Conservation (phyloP, 768 basidiomycete species). For the Rhodocollybia butyracea region DNA sequence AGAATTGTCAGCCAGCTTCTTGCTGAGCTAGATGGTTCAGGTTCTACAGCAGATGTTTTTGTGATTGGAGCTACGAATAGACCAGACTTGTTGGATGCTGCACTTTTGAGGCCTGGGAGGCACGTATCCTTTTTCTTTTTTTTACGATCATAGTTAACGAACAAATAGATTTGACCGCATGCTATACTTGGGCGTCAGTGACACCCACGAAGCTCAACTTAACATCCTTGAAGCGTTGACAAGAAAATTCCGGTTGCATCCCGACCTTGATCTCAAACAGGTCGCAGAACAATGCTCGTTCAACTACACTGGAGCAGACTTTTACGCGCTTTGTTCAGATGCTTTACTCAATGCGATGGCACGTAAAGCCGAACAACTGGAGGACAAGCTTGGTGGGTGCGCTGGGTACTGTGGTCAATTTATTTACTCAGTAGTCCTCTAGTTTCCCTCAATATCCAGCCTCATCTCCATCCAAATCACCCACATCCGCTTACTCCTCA, state of each 20-base stretch:
- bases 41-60: constrained; percentile 68
- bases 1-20: constrained; percentile 93
- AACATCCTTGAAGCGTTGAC: constrained; percentile 90
- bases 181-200: constrained; percentile 92
- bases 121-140: constrained; percentile 16
- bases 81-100: constrained; percentile 88
- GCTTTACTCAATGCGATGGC: constrained; percentile 96
- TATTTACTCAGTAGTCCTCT: not conserved
- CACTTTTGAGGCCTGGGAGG: constrained; percentile 86
- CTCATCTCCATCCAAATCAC: constrained; percentile 36
- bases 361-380: constrained; percentile 76
- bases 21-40: constrained; percentile 81
- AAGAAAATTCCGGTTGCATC: constrained; percentile 82
- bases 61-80: constrained; percentile 96
- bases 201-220: constrained; percentile 79
- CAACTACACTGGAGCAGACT: constrained; percentile 96
- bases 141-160: constrained; percentile 1
- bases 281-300: constrained; percentile 81
- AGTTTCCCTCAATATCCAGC: constrained; percentile 47
- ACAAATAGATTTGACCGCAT: constrained; percentile 84
- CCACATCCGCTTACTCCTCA: constrained; percentile 79
- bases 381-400: constrained; percentile 63
- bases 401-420: not conserved
- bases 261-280: constrained; percentile 53
- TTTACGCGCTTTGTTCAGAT: constrained; percentile 96